Base-by-base conservation (phyloP, 176 grass and related monocot genomes). In the barley (Hordeum vulgare) region DNA sequence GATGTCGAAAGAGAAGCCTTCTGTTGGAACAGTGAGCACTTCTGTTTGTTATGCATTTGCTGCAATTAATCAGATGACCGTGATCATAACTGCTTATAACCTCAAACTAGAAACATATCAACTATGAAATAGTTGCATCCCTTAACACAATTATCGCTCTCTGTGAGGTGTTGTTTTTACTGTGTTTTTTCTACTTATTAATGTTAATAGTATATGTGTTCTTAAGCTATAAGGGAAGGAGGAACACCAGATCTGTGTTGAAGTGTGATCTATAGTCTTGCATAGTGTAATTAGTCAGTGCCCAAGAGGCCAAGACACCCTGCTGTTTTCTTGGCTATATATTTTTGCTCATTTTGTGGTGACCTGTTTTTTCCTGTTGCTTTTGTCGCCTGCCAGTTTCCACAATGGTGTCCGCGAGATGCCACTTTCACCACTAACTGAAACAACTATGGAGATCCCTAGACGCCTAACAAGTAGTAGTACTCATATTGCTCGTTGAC, bases 1-100 rank as follows among this genome's bases (percentile, higher is more conserved):
- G 57, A 79, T 83, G 1, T 61, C 57, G 11, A 90, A 94, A 85
- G 91, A 94, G 59, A 94, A 86, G 11, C 91, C 91, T 72, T 90
- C 91, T 64, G 31, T 86, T 61, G 91, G 91, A 79, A 94, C 88
- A 12, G 91, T 94, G 56, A 94, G 91, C 66, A 63, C 71, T 53
- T 45, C 27, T 75, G 35, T 57, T 27, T 57, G 21, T 58, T 51
- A 11, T 61, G 0, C 18, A 70, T 66, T 24, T 70, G 13, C 9
- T 12, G 8, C 47, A 42, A 53, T 73, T 72, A 64, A 42, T 71
- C 25, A 0, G 1, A 78, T 86, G 21, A 56, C 79, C 10, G 20
- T 42, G 12, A 82, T 61, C 13, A 70, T 61, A 18, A 53, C 8
- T 11, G 20, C 54, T 40, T 88, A 54, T 63, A 41, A 40, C 15